Percentiles rank a stretch among this genome's conserved stretches.
Conservation (phyloP, 169 alveolate species). For the Plasmodium cynomolgi region DNA sequence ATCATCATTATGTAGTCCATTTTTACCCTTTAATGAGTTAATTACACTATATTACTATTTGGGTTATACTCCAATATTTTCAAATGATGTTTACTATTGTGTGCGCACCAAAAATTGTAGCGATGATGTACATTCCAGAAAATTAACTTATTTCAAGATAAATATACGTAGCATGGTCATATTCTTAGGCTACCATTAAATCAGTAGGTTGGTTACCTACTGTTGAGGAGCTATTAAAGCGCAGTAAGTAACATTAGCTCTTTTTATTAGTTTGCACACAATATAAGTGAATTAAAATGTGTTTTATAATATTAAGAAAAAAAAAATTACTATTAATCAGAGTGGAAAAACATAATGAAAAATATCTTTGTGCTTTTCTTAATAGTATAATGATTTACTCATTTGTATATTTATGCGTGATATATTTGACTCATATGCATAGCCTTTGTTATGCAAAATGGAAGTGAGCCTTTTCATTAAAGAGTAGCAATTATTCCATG, state of each 20-base stretch:
- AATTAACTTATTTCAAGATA: neutral
- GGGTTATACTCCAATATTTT: neutral
- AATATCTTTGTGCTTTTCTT: neutral
- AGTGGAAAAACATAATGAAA: neutral
- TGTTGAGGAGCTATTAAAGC: neutral
- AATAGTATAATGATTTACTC: neutral
- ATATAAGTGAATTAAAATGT: neutral
- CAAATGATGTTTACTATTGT: neutral
- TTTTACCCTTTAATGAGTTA: neutral
- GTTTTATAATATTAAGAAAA: neutral
- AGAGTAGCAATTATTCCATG: neutral
- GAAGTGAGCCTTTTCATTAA: neutral
- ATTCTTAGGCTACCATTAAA: neutral
- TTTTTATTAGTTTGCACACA: neutral
- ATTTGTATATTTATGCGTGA: neutral
- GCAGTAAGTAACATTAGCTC: neutral
- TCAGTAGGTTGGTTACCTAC: neutral
- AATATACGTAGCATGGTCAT: neutral
- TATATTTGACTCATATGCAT: neutral
- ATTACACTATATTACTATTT: neutral
- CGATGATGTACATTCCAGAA: neutral
- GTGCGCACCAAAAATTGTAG: neutral
- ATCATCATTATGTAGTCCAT: neutral
- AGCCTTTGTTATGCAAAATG: neutral
- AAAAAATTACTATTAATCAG: neutral